Evolutionary conservation across 2,329 filamentous ascomycete genomes (phyloP), one percentile per base, ranked within the genome.

Genomic region (Colletotrichum cuscutae): DNA sequence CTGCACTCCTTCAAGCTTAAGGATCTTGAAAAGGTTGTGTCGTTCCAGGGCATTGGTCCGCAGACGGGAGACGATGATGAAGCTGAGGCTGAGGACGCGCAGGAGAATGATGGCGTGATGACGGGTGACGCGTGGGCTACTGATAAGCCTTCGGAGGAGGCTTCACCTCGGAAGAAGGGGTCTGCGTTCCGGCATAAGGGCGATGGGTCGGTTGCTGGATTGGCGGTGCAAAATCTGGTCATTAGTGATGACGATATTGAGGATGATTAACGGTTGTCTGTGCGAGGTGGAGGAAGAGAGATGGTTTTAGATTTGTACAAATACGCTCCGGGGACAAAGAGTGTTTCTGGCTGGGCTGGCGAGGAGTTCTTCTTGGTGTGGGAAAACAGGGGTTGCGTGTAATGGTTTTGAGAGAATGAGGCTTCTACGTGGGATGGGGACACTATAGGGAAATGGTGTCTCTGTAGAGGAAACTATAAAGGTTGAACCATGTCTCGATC

Each of bases 161-260:
- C 79, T 15, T 86, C 84, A 32, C 88, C 88, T 0, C 81, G 83
- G 54, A 90, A 89, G 81, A 86, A 82, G 78, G 81, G 76, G 30
- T 75, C 81, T 19, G 80, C 82, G 1, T 83, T 86, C 74, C 80
- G 81, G 75, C 74, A 81, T 64, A 76, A 77, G 76, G 63, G 76
- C 71, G 75, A 78, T 75, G 76, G 80, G 3, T 80, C 79, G 11
- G 79, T 84, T 57, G 82, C 82, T 2, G 82, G 85, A 32, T 79
- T 88, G 75, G 84, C 86, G 54, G 88, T 91, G 74, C 90, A 91
- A 80, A 93, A 92, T 77, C 82, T 95, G 75, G 89, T 94, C 57
- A 83, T 96, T 53, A 94, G 92, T 76, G 94, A 97, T 78, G 94
- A 97, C 82, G 94, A 97, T 84, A 96, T 97, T 79, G 93, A 95